Base-by-base conservation (phyloP, 805 yeast genomes). In the Candida namnaoensis region DNA sequence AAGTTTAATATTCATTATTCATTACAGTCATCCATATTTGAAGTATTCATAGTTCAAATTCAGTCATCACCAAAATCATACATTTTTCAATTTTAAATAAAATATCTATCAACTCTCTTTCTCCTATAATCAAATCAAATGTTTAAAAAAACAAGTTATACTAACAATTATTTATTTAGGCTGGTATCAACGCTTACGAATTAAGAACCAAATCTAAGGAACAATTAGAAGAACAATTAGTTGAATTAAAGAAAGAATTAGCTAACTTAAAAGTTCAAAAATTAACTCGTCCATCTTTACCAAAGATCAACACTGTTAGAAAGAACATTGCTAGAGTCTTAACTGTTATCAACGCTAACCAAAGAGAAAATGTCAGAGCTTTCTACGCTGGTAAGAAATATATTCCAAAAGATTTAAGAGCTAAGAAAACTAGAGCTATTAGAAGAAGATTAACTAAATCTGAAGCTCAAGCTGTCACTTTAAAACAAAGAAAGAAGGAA, bases 361-460 rank as follows among this genome's bases (percentile, higher is more conserved):
- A 88, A 76, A 88, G 99, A 78, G 88, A 83, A 58, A 80, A 82
- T 61, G 96, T 88, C 68, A 87, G 87, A 74, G 93, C 83, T 67
- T 83, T 86, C 80, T 90, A 90, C 91, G 79, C 80, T 58, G 93
- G 88, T 71, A 83, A 86, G 82, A 90, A 88, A 76, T 85, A 80
- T 82, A 78, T 80, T 71, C 98, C 99, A 79, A 90, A 91, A 80
- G 97, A 90, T 71, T 81, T 93, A 76, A 91, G 98, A 79, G 95
- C 88, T 62, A 93, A 93, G 91, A 87, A 93, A 85, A 93, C 99
- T 74, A 91, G 98, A 83, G 98, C 99, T 72, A 75, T 91, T 74
- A 91, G 99, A 86, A 86, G 98, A 81, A 80, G 82, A 68, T 80
- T 93, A 68, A 80, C 97, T 71, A 77, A 83, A 66, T 71, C 72